A percentile compares a stretch with the other conserved stretches of the same genome.
Conservation (phyloP, 2,329 filamentous ascomycete genomes). For the Epichloe elymi region DNA sequence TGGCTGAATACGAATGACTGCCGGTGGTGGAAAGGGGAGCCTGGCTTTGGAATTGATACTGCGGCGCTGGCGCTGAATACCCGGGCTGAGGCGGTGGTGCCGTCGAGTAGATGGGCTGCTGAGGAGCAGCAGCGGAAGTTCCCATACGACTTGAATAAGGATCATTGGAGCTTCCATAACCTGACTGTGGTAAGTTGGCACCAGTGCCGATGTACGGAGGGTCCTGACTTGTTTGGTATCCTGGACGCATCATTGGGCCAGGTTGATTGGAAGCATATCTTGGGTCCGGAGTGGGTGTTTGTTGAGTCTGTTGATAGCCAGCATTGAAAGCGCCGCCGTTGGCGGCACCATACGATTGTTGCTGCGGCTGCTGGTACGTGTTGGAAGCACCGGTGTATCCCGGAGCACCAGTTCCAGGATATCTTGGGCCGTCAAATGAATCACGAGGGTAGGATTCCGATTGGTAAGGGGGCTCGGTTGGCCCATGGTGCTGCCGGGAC, state of each 20-base stretch:
- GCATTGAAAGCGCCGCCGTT: constrained; percentile 19
- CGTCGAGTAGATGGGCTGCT: constrained; percentile 21
- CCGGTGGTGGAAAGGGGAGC: constrained; percentile 19
- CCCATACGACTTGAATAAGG: constrained; percentile 19
- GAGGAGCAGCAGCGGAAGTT: constrained; percentile 17
- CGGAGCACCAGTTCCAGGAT: constrained; percentile 35
- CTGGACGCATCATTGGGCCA: constrained; percentile 18
- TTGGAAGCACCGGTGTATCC: constrained; percentile 35
- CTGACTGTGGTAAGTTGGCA: constrained; percentile 20
- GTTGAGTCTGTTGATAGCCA: constrained; percentile 19
- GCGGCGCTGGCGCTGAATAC: constrained; percentile 18
- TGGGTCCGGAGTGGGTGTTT: constrained; percentile 20
- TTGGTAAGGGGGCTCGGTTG: constrained; percentile 25
- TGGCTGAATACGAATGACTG: constrained; percentile 20
- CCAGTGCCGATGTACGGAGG: constrained; percentile 23
- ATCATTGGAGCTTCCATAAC: constrained; percentile 13
- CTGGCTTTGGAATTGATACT: constrained; percentile 23
- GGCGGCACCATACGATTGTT: constrained; percentile 16
- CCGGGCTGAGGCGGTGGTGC: constrained; percentile 17
- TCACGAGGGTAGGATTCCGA: constrained; percentile 27
- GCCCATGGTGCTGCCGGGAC: constrained; percentile 35
- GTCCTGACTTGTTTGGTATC: constrained; percentile 18
- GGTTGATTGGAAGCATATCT: constrained; percentile 19
- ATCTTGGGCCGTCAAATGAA: constrained; percentile 31
- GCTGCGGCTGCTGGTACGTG: constrained; percentile 16